Percentiles rank a stretch among this genome's conserved stretches.
Conservation (phyloP, 768 basidiomycete species). For the Podaxis mareebaensis region DNA sequence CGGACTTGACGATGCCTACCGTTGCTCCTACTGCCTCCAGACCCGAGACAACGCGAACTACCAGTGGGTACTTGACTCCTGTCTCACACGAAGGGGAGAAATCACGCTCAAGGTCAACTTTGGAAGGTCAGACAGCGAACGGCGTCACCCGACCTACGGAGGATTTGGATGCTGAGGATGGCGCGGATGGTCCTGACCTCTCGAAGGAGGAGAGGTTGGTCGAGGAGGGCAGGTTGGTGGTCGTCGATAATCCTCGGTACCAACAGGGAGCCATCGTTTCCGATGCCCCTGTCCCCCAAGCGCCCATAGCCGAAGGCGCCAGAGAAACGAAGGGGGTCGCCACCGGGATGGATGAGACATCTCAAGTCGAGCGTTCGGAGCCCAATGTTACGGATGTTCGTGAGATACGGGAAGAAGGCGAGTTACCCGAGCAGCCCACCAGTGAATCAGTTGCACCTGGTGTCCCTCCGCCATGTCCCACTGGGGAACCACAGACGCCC, state of each 20-base stretch:
- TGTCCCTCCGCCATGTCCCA: neutral
- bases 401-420: neutral
- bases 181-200: constrained; percentile 26
- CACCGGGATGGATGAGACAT: neutral
- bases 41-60: constrained; percentile 4
- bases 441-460: neutral
- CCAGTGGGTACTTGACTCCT: constrained; percentile 15
- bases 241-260: constrained; percentile 62
- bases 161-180: constrained; percentile 20
- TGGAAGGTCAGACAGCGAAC: neutral
- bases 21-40: constrained; percentile 1
- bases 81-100: constrained; percentile 16
- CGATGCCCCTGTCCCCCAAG: neutral
- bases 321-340: neutral
- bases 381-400: neutral
- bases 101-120: neutral
- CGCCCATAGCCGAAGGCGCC: neutral
- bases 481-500: constrained; percentile 5
- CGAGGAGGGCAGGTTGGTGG: constrained; percentile 32
- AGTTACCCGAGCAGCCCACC: neutral
- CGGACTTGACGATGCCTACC: constrained; percentile 5
- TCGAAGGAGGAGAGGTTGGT: constrained; percentile 35
- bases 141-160: neutral
- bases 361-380: neutral
- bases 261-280: constrained; percentile 15